Evolutionary conservation across 345 rosid genomes (phyloP), one percentile per base, ranked within the genome.

Genomic region (Citrus reticulata): DNA sequence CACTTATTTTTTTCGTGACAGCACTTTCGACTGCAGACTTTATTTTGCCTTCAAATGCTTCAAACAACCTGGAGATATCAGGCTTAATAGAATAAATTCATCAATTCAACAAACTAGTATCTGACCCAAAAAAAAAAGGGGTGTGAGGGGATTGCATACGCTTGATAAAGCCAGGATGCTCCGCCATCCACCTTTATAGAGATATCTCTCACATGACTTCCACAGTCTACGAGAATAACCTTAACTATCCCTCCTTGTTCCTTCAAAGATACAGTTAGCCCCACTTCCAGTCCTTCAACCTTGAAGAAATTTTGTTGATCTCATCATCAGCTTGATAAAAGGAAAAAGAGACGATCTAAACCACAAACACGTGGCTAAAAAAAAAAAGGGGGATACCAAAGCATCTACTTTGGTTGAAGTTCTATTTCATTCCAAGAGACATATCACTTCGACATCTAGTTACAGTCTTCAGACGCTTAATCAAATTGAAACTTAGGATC

Each of bases 141-240:
- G 16, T 32, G 63, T 17, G 11, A 55, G 25, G 70, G 5, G 68
- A 76, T 20, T 66, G 66, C 87, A 37, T 87, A 93, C 97, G 86
- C 86, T 88, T 91, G 91, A 84, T 92, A 94, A 29, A 94, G 92
- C 98, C 97, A 92, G 75, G 97, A 91, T 34, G 95, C 90, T 80
- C 98, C 95, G 22, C 98, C 98, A 61, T 90, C 85, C 66, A 94
- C 61, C 42, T 88, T 74, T 73, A 94, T 83, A 27, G 84, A 85
- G n/a, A 94, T 84, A 75, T 87, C 89, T 77, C 86, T 74, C 72
- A 92, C 91, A 39, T 77, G 71, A 79, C 95, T 90, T 66, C 82
- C 84, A 75, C 88, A 87, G 71, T 77, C 82, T 74, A 77, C 68
- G 27, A 89, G 75, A 29, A 78, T 78, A 46, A 94, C 81, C 86